Conservation (phyloP, 2,329 filamentous ascomycete genomes). For the Hypoxylon sp. region DNA sequence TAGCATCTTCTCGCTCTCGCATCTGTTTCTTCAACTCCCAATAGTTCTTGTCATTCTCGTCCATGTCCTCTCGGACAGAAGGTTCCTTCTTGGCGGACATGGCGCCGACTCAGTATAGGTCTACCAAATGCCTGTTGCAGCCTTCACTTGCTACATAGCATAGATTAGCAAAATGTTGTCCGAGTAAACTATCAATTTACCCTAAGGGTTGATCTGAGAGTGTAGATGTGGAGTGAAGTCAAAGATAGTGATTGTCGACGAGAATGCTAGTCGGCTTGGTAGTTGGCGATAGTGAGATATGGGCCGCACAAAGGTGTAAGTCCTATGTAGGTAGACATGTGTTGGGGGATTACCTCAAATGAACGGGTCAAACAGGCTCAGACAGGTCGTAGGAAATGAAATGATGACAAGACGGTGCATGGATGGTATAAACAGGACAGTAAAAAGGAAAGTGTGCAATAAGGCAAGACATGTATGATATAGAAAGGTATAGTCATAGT, state of each 20-base stretch:
- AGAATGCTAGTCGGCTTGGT: neutral
- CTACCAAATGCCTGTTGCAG: constrained; percentile 16
- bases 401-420: neutral
- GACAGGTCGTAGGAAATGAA: neutral
- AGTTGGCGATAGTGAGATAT: constrained; percentile 6
- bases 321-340: neutral
- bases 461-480: constrained; percentile 22
- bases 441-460: neutral
- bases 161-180: constrained; percentile 15
- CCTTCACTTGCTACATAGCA: constrained; percentile 14
- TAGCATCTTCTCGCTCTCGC: constrained; percentile 49
- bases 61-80: constrained; percentile 42
- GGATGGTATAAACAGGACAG: neutral
- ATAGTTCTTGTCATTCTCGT: constrained; percentile 47
- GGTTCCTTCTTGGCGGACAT: constrained; percentile 49
- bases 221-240: neutral
- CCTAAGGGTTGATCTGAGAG: neutral
- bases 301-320: neutral
- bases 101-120: constrained; percentile 22
- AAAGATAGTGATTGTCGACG: neutral
- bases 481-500: constrained; percentile 29
- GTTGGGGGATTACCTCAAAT: neutral
- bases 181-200: neutral
- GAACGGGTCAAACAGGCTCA: neutral
- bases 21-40: constrained; percentile 45